Base-by-base conservation (phyloP, 768 basidiomycete genomes). In the Trametes maxima region DNA sequence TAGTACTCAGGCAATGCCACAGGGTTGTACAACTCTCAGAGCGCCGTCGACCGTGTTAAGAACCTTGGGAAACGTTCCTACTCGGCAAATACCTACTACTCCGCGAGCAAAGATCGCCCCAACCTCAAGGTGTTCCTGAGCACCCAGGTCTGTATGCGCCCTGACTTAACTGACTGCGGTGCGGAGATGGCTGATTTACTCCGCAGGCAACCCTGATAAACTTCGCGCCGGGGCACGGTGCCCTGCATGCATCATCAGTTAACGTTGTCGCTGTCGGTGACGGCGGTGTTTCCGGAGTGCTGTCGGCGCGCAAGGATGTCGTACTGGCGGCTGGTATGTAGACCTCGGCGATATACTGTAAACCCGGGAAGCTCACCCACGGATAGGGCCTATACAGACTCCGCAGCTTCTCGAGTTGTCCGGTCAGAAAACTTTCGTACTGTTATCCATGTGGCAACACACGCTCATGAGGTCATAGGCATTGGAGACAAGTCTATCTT, bases 341-440 rank as follows among this genome's bases (percentile, higher is more conserved):
- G 24, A 3, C 24, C 6, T 16, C 12, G 22, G 36, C 25, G 0
- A 33, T 33, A 8, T 8, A 33, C 8, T 33, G 28, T 33, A 33
- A 8, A 33, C 28, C 8, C 28, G 28, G 28, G 3, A 33, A 33
- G 28, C 28, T 33, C 28, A 33, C 28, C 4, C 28, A 3, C 28
- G 8, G 28, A 12, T 46, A 61, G 58, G 58, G 3, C 21, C 59
- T 4, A 21, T 61, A 4, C 45, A 54, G 33, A 61, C 53, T 2
- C 59, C 59, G 2, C 59, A 61, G 4, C 22, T 61, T 1, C 48
- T 61, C 14, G 59, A 61, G 35, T 39, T 61, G 13, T 61, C 59
- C 19, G 59, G 59, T 51, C 24, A 14, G 39, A 5, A 14, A 13
- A 13, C 12, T 21, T 25, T 3, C 25, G 21, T 11, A 13, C 6